Evolutionary conservation across 2,329 filamentous ascomycete species (phyloP), one percentile per base, ranked within the genome.

Genomic region (Alternaria burnsii): DNA sequence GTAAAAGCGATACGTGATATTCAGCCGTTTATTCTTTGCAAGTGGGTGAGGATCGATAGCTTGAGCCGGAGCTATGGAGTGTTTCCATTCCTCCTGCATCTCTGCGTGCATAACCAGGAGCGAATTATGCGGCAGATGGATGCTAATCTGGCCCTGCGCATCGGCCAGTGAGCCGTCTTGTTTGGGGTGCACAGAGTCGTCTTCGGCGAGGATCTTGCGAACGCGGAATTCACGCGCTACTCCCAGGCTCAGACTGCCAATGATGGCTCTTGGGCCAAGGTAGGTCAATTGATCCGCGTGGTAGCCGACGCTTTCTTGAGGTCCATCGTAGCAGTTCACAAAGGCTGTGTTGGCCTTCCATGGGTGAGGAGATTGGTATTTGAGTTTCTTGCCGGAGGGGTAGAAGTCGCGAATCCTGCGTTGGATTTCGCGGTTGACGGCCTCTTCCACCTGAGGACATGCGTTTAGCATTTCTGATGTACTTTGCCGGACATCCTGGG

Each of bases 51-150:
- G 92, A 62, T 93, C 90, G 59, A 98, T 91, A 4, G 89, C 87
- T 50, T 85, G 83, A 0, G 91, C 89, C 0, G 93, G 91, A 0
- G 88, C 84, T 43, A 99, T 91, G 67, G 87, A 87, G 77, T 99
- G 95, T 77, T 97, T 98, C 93, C 93, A 98, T 74, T 91, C 90
- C 74, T 98, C 94, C 74, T 98, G 94, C 92, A 97, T 98, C 75
- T 97, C 93, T 1, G 94, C 94, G 73, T 98, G 94, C 95, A 99
- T 98, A 10, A 98, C 84, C 0, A 99, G 84, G 0, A 98, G 85
- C 0, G 92, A 96, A 77, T 98, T 98, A 78, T 98, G 95, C 0
- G 94, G 94, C 0, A 98, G 87, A 70, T 97, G 93, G 43, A 98
- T 95, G 1, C 93, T 89, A 59, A 98, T 94, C 75, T 97, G 94